Conservation (phyloP, 164 flowering plant species). For the Vitis vinifera region DNA sequence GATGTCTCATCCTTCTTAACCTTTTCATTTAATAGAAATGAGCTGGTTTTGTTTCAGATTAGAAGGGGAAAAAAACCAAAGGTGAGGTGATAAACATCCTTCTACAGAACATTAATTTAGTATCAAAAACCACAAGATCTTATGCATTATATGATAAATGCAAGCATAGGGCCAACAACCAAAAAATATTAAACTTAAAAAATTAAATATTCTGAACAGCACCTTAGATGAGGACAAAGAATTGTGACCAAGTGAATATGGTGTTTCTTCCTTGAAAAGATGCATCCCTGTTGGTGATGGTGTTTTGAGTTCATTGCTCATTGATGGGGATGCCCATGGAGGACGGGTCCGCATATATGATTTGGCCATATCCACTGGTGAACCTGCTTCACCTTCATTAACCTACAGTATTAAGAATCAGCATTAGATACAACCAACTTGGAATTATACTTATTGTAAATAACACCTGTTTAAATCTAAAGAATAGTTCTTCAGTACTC, state of each 20-base stretch:
- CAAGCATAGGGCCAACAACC: neutral
- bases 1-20: no score
- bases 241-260: constrained; percentile 29
- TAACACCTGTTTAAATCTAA: no score
- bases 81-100: neutral
- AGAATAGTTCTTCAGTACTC: no score
- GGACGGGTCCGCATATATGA: constrained; percentile 73
- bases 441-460: neutral
- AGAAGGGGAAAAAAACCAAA: no score
- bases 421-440: neutral
- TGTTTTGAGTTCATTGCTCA: constrained; percentile 29
- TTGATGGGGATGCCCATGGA: constrained; percentile 76
- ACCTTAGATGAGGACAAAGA: constrained; percentile 44
- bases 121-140: neutral
- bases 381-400: constrained; percentile 41
- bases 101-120: no score
- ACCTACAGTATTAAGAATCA: constrained; percentile 36
- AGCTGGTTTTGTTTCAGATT: no score
- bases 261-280: constrained; percentile 43
- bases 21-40: no score
- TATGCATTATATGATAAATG: neutral
- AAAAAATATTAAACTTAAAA: constrained; percentile 1
- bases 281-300: constrained; percentile 37
- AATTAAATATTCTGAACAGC: neutral
- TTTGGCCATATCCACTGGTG: constrained; percentile 83